Evolutionary conservation across 2,329 filamentous ascomycete species (phyloP).

Genomic region (Calonectria pauciramosa): DNA sequence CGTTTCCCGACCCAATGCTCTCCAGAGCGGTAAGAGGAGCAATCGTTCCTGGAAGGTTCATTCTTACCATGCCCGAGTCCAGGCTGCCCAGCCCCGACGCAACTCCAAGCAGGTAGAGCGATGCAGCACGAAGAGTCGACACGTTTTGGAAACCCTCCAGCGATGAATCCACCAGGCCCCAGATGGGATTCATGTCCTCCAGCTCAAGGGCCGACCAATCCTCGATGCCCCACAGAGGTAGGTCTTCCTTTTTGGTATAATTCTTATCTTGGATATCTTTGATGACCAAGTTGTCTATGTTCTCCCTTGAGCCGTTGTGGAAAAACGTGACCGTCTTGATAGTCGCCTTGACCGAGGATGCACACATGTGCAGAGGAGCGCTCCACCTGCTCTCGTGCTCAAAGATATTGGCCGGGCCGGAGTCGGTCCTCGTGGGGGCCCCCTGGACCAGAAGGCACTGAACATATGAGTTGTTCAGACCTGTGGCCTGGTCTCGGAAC

Average conservation of each 20-base stretch:
- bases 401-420: constrained; percentile 50
- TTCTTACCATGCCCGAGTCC: background rate
- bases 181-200: constrained; percentile 35
- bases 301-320: constrained; percentile 55
- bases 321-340: constrained; percentile 61
- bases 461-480: constrained; percentile 34
- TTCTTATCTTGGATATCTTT: constrained; percentile 51
- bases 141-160: constrained; percentile 33
- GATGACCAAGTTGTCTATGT: constrained; percentile 52
- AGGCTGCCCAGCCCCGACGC: background rate
- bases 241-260: constrained; percentile 48
- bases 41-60: constrained; percentile 32
- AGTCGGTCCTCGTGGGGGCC: constrained; percentile 52
- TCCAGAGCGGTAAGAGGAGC: constrained; percentile 22
- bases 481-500: constrained; percentile 4
- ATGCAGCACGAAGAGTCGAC: constrained; percentile 30
- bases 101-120: constrained; percentile 29
- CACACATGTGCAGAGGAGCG: constrained; percentile 59
- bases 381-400: constrained; percentile 59
- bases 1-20: background rate
- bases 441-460: constrained; percentile 52
- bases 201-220: constrained; percentile 36
- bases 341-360: constrained; percentile 55
- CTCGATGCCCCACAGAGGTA: constrained; percentile 52
- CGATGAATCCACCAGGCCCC: constrained; percentile 37